Base-by-base conservation (phyloP, 78 protist genomes). In the Protostelium mycophagum region DNA sequence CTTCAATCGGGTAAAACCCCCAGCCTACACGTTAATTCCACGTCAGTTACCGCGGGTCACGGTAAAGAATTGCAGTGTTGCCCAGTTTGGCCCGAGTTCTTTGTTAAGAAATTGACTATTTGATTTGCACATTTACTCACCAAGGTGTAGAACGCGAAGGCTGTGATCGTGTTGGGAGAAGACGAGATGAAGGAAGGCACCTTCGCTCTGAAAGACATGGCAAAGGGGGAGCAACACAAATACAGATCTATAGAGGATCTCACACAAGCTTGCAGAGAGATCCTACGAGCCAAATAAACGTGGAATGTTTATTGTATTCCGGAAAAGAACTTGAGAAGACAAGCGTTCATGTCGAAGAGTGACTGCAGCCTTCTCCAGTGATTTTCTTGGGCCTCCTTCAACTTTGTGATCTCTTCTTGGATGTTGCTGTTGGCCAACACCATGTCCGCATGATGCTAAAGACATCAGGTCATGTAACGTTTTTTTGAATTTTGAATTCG, bases 141-240 rank as follows among this genome's bases (percentile, higher is more conserved):
- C n/a, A n/a, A n/a, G n/a, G 16, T 51, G 73, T 31, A 37, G 1
- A 23, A 36, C 28, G 38, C 89, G 9, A 28, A 34, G 28, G 84
- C 37, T 39, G 93, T 87, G 23, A 28, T 91, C 86, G 73, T 91
- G 31, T 34, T 86, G 9, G 93, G 90, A 29, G 63, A 34, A 35
- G 39, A 83, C 34, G 93, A 91, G 38, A 34, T 35, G 38, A 1
- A 38, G 1, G 37, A 5, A 1, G 85, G 38, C 73, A 9, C 28
- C 34, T 83, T 85, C 28, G n/a, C 31, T 28, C 36, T 91, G 31
- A 91, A 91, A 84, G 28, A 86, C 83, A 63, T 87, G 34, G 28
- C 29, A 84, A 88, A 1, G 25, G 9, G 84, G 10, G 37, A 88
- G 5, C 86, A 88, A 9, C 16, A 51, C 16, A 51, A 51, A n/a